Conservation (phyloP, 169 alveolate species). For the Cryptosporidium bovis region DNA sequence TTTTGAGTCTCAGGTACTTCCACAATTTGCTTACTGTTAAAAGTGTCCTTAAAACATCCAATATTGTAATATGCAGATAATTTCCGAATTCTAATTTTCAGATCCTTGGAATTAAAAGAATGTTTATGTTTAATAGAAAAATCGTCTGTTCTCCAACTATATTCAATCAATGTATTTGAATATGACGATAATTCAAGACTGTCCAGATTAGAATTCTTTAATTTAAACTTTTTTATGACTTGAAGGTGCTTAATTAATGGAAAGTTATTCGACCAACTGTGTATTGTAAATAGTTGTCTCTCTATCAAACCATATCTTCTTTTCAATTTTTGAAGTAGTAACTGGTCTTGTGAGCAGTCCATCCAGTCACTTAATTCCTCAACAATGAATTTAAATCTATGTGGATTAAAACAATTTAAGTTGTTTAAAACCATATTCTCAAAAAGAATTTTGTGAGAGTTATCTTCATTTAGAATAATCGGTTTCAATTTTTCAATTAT, state of each 20-base stretch:
- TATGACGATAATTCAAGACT: slow-evolving; percentile 34
- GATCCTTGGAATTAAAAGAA: background rate
- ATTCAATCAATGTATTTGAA: slow-evolving; percentile 33
- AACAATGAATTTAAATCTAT: slow-evolving; percentile 26
- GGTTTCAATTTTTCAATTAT: slow-evolving; percentile 11
- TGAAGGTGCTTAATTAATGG: background rate
- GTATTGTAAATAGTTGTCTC: slow-evolving; percentile 37
- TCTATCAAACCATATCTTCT: slow-evolving; percentile 50
- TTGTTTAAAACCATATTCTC: background rate
- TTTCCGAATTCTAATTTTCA: background rate
- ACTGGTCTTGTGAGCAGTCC: background rate
- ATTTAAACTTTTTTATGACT: background rate
- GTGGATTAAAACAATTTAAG: background rate
- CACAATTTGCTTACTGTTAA: background rate
- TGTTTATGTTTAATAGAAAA: background rate
- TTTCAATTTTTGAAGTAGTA: background rate
- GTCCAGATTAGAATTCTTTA: background rate
- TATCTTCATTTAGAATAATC: background rate
- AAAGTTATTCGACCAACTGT: slow-evolving; percentile 29
- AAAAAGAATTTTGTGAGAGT: background rate
- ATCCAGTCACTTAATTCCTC: slow-evolving; percentile 54
- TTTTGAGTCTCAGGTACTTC: background rate
- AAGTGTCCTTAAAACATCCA: background rate
- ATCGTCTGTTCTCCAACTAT: slow-evolving; percentile 22
- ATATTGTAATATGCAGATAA: background rate